These are phyloP conservation scores for Tulasnella calospora DNA, from an alignment of 768 basidiomycete genomes.

Conservation along the genomic window DNA sequence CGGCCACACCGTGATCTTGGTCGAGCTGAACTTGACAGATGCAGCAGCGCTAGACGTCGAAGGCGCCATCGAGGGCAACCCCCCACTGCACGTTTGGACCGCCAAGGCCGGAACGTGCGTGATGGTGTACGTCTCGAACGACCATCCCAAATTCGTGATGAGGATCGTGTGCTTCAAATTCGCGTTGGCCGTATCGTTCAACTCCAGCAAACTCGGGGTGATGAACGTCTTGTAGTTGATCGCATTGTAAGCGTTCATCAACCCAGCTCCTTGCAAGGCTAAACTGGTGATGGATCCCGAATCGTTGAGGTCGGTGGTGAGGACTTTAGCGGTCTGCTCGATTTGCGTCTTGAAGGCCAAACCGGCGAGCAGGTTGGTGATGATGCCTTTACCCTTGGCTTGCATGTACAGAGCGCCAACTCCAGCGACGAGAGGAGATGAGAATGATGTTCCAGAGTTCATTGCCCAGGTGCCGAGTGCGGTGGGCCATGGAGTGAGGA, in stretches of 20 bases:
- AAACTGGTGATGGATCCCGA: slow-evolving; percentile 26
- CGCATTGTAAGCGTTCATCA: slow-evolving; percentile 39
- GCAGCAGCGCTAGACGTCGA: slow-evolving; percentile 49
- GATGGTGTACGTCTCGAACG: slow-evolving; percentile 45
- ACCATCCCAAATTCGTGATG: slow-evolving; percentile 47
- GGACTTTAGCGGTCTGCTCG: slow-evolving; percentile 28
- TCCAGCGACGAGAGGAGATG: slow-evolving; percentile 30
- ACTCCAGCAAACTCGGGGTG: slow-evolving; percentile 36
- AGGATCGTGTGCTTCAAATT: slow-evolving; percentile 31
- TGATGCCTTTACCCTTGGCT: slow-evolving; percentile 25
- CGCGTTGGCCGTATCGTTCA: slow-evolving; percentile 42
- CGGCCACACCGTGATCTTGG: slow-evolving; percentile 44
- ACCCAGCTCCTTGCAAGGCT: slow-evolving; percentile 31
- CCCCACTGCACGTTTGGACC: slow-evolving; percentile 38
- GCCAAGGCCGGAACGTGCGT: slow-evolving; percentile 56
- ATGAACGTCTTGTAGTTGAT: slow-evolving; percentile 35
- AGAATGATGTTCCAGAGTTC: slow-evolving; percentile 29
- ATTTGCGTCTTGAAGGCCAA: slow-evolving; percentile 18
- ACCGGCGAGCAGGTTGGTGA: slow-evolving; percentile 7
- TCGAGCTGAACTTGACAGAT: slow-evolving; percentile 45
- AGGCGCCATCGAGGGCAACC: slow-evolving; percentile 45
- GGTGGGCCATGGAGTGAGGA: slow-evolving; percentile 29
- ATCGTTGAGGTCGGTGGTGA: slow-evolving; percentile 23
- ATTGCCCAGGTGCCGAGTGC: slow-evolving; percentile 22
- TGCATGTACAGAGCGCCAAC: slow-evolving; percentile 29